Evolutionary conservation across 495 filamentous ascomycete genomes (phyloP).

Genomic region (Aspergillus campestris): DNA sequence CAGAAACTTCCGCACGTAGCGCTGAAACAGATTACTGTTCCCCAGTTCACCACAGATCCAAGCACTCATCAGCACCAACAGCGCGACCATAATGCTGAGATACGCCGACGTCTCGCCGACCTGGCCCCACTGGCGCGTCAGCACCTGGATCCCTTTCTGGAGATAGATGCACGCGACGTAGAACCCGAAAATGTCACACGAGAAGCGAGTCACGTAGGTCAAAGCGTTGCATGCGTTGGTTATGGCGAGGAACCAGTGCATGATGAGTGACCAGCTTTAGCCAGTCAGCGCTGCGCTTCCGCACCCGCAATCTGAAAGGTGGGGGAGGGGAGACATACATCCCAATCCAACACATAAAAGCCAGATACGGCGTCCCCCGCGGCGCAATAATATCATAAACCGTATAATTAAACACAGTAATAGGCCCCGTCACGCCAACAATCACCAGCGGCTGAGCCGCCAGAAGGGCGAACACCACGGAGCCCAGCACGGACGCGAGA

Average conservation of each 20-base stretch:
- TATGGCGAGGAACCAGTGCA: slow-evolving; percentile 72
- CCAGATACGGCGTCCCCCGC: slow-evolving; percentile 61
- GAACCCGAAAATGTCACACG: slow-evolving; percentile 82
- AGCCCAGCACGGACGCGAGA: slow-evolving; percentile 66
- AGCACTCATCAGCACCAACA: slow-evolving; percentile 63
- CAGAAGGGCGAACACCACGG: slow-evolving; percentile 66
- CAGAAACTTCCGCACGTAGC: slow-evolving; percentile 65
- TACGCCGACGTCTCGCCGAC: slow-evolving; percentile 57
- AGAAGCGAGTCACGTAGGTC: slow-evolving; percentile 74
- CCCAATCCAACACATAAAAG: slow-evolving; percentile 82
- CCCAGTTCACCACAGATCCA: slow-evolving; percentile 67
- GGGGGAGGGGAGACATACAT: slow-evolving; percentile 37
- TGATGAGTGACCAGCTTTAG: slow-evolving; percentile 62
- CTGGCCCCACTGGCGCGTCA: slow-evolving; percentile 52
- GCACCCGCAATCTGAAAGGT: no score
- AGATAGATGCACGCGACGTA: slow-evolving; percentile 84
- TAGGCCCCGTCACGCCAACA: slow-evolving; percentile 85
- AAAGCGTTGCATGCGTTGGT: slow-evolving; percentile 75
- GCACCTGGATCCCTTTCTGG: slow-evolving; percentile 74
- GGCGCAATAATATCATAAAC: slow-evolving; percentile 74
- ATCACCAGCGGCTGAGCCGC: slow-evolving; percentile 78
- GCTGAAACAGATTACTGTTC: slow-evolving; percentile 57
- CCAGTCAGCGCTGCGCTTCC: slow-evolving; percentile 2
- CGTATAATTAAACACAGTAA: slow-evolving; percentile 83
- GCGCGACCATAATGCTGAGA: slow-evolving; percentile 62